Evolutionary conservation across 306 rosid species (phyloP).

Genomic region (Prunus padus): DNA sequence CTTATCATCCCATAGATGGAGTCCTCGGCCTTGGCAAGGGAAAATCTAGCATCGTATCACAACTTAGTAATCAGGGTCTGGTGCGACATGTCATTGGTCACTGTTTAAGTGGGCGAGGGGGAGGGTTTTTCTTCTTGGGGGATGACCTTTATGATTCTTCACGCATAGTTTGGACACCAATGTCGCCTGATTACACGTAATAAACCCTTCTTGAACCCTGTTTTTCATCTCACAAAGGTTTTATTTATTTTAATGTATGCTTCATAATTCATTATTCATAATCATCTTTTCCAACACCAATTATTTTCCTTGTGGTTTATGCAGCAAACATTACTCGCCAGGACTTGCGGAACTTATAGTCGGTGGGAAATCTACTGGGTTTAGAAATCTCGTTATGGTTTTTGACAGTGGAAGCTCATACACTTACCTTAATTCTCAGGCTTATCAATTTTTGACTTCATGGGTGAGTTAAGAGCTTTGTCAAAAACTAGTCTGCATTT

Average conservation of each 20-base stretch:
- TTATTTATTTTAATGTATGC: not conserved
- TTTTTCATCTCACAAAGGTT: constrained; percentile 8
- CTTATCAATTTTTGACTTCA: constrained; percentile 52
- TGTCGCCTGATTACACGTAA: constrained; percentile 63
- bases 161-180: constrained; percentile 56
- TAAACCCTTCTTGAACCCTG: constrained; percentile 25
- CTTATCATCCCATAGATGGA: constrained; percentile 75
- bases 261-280: constrained; percentile 5
- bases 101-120: constrained; percentile 77
- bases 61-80: constrained; percentile 64
- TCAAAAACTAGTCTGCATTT: not conserved
- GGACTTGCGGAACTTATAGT: constrained; percentile 67
- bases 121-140: constrained; percentile 87
- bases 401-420: constrained; percentile 90
- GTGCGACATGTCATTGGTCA: constrained; percentile 75
- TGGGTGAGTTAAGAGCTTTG: constrained; percentile 52
- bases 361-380: constrained; percentile 59
- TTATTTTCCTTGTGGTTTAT: constrained; percentile 25
- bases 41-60: constrained; percentile 72
- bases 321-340: constrained; percentile 82
- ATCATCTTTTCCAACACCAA: not conserved
- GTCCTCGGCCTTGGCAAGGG: constrained; percentile 92
- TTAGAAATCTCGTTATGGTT: constrained; percentile 39
- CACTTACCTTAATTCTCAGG: constrained; percentile 68
- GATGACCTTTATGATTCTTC: constrained; percentile 57